These are phyloP conservation scores for Chondrostereum purpureum DNA, from an alignment of 1,284 basidiomycete genomes.

Conservation along the genomic window DNA sequence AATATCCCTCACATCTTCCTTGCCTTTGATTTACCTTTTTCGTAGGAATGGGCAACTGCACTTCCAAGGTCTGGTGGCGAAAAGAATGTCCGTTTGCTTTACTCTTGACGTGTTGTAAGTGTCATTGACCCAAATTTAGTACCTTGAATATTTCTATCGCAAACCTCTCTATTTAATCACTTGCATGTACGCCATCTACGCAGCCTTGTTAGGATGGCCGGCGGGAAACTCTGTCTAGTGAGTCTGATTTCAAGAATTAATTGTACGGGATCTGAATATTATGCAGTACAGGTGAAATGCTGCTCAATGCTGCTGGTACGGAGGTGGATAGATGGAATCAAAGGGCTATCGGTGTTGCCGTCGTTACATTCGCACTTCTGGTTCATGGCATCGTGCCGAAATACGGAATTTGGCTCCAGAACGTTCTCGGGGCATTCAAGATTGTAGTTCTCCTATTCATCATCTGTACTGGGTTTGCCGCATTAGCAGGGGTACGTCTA, in stretches of 20 bases:
- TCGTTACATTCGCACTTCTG: conserved; percentile 31
- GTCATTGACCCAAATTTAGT: conserved; percentile 10
- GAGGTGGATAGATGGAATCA: conserved; percentile 22
- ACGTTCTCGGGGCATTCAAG: conserved; percentile 40
- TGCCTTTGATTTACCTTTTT: background rate
- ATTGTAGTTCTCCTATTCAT: conserved; percentile 36
- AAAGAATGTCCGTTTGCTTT: conserved; percentile 13
- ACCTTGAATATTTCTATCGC: conserved; percentile 27
- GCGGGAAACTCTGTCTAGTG: conserved; percentile 10
- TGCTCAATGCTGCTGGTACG: conserved; percentile 23
- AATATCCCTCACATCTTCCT: conserved; percentile 5
- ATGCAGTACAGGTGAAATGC: conserved; percentile 30
- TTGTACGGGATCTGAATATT: background rate
- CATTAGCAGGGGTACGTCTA: conserved; percentile 20
- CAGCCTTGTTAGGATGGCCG: conserved; percentile 19
- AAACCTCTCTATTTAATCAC: conserved; percentile 24
- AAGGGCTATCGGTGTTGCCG: conserved; percentile 25
- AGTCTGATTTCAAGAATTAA: background rate
- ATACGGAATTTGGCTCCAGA: conserved; percentile 41
- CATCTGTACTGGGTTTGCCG: conserved; percentile 31
- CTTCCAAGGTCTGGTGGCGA: conserved; percentile 15
- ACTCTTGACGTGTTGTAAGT: conserved; percentile 14
- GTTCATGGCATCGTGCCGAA: conserved; percentile 34
- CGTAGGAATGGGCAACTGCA: conserved; percentile 14
- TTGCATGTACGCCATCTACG: conserved; percentile 25